Evolutionary conservation across 352 stramenopile species (phyloP).

Genomic region (Peronospora farinosa): DNA sequence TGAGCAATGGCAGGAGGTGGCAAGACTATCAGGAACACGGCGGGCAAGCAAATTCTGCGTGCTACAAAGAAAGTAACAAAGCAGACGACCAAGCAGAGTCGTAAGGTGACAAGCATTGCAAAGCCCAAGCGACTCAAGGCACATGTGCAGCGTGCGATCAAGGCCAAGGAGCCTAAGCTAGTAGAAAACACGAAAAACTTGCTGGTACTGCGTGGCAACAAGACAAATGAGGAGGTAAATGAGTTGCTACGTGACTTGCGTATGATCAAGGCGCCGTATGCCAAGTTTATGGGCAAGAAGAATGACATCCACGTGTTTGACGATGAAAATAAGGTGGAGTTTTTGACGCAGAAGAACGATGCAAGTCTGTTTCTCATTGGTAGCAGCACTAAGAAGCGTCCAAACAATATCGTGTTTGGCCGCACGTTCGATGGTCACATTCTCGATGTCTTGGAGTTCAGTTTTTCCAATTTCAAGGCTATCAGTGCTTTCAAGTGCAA

Average conservation of each 20-base stretch:
- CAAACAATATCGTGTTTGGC: slow-evolving; percentile 97
- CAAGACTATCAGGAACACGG: slow-evolving; percentile 64
- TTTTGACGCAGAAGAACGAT: slow-evolving; percentile 97
- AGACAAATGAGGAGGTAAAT: slow-evolving; percentile 82
- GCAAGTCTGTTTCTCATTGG: slow-evolving; percentile 93
- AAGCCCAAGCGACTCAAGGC: slow-evolving; percentile 81
- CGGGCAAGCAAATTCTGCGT: slow-evolving; percentile 61
- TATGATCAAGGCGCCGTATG: slow-evolving; percentile 82
- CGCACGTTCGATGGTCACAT: slow-evolving; percentile 97
- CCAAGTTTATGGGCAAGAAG: slow-evolving; percentile 89
- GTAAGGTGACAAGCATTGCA: slow-evolving; percentile 59
- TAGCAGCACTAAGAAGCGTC: slow-evolving; percentile 98
- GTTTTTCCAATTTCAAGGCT: slow-evolving; percentile 92
- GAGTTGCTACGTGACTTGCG: slow-evolving; percentile 78
- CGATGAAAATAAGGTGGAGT: slow-evolving; percentile 89
- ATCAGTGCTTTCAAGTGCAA: slow-evolving; percentile 91
- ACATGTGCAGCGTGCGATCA: slow-evolving; percentile 72
- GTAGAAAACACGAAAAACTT: slow-evolving; percentile 89
- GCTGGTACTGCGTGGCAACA: slow-evolving; percentile 86
- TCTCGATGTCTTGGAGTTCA: slow-evolving; percentile 97
- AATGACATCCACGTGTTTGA: slow-evolving; percentile 93
- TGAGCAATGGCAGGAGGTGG: slow-evolving; percentile 48
- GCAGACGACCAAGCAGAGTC: slow-evolving; percentile 59
- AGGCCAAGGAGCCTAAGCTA: slow-evolving; percentile 88
- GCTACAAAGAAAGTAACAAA: slow-evolving; percentile 62